Base-by-base conservation (phyloP, 176 grass and related monocot genomes). In the Coix lacrymajobi region DNA sequence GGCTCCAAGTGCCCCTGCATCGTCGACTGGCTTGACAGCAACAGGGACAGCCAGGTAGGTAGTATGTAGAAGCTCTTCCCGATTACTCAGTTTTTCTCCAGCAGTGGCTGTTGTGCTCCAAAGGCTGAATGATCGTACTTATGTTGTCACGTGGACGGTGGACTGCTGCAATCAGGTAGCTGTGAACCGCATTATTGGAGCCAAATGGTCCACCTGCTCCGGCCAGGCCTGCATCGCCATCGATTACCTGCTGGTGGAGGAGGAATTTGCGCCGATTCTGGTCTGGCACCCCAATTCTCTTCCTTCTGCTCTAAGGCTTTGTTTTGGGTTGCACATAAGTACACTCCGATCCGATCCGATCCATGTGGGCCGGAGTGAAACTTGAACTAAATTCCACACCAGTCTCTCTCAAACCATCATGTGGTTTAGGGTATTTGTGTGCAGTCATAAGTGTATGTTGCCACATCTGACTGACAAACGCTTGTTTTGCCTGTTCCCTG, bases 1-100 rank as follows among this genome's bases (percentile, higher is more conserved):
- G 93, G 96, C 24, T 92, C 89, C 8, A 98, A 98, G 58, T 98
- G 86, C 89, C 96, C 96, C 5, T 94, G 91, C 69, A 89, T 98
- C 28, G 66, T 98, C 37, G 96, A 98, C 52, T 92, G 63, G 39
- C 5, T 90, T 4, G 66, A 73, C 17, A 83, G 79, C 40, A 58
- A 78, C 62, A 83, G 88, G 51, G 88, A 86, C 30, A 79, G 74
- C n/a, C 74, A 83, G 88, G 88, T 85, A 8, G 4, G 3, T 40
- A 19, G 6, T 4, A 33, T n/a, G n/a, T n/a, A n/a, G n/a, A n/a
- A n/a, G 11, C 3, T 1, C 20, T 30, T 49, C 28, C 11, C 44
- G 16, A 46, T 46, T 15, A 48, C 14, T 44, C 41, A 44, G 41
- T 31, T 60, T 15, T 58, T 2, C 12, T 37, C 13, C 36, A 29